Evolutionary conservation across 2,329 filamentous ascomycete species (phyloP).

Genomic region (Pseudocercospora cruenta): DNA sequence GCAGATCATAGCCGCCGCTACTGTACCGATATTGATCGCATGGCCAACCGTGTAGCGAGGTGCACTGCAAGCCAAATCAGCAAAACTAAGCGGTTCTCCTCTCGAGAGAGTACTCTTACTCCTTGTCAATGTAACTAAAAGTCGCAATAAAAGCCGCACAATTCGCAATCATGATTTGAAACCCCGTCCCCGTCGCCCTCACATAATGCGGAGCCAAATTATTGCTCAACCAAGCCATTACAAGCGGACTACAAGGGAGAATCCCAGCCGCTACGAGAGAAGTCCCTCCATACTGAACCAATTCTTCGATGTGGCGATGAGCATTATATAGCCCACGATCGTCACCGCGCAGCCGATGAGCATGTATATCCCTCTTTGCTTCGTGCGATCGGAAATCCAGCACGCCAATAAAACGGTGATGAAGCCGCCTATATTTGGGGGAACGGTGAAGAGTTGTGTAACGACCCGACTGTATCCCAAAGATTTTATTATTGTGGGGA

Average conservation of each 20-base stretch:
- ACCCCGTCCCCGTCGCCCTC: conserved; percentile 46
- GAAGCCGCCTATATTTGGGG: conserved; percentile 40
- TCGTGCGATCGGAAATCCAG: conserved; percentile 35
- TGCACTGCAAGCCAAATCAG: conserved; percentile 27
- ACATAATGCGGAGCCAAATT: conserved; percentile 51
- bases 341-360: conserved; percentile 28
- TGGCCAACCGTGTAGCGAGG: conserved; percentile 46
- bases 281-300: conserved; percentile 45
- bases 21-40: conserved; percentile 45
- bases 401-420: conserved; percentile 28
- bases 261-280: conserved; percentile 42
- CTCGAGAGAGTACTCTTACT: conserved; percentile 32
- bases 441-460: conserved; percentile 43
- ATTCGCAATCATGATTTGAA: conserved; percentile 47
- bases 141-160: conserved; percentile 49
- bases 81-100: too few species aligned
- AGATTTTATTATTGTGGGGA: conserved; percentile 49
- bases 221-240: conserved; percentile 46
- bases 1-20: conserved; percentile 40
- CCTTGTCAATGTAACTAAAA: conserved; percentile 48
- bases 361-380: conserved; percentile 38
- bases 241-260: conserved; percentile 37
- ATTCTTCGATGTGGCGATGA: conserved; percentile 34
- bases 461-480: conserved; percentile 47
- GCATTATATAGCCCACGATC: conserved; percentile 45